Evolutionary conservation across 805 yeast genomes (phyloP).

Genomic region (Metschnikowia lochheadii): DNA sequence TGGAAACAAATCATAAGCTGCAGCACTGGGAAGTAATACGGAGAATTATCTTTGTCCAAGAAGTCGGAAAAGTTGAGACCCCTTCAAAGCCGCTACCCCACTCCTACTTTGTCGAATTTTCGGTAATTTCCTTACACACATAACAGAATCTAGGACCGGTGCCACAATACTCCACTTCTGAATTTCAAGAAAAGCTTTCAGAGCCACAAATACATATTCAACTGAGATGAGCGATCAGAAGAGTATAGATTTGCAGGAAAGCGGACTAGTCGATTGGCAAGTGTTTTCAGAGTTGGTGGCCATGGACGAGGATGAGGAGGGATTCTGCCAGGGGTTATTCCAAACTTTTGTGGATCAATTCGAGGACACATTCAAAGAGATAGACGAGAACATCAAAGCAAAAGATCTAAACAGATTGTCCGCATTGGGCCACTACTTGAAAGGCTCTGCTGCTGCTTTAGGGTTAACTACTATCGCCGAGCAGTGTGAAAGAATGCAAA

Average conservation of each 20-base stretch:
- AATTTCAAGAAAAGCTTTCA: background rate
- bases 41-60: background rate
- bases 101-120: background rate
- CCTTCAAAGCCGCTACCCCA: background rate
- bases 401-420: constrained; percentile 58
- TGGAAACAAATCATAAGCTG: background rate
- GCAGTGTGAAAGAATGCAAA: constrained; percentile 91
- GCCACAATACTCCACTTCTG: background rate
- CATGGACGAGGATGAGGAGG: constrained; percentile 97
- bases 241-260: constrained; percentile 33
- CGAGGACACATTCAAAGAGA: constrained; percentile 66
- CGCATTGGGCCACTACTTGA: constrained; percentile 83
- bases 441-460: constrained; percentile 92
- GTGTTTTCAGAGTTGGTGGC: constrained; percentile 83
- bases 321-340: constrained; percentile 74
- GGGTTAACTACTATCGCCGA: constrained; percentile 79
- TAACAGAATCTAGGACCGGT: background rate
- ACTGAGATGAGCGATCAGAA: constrained; percentile 11
- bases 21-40: background rate
- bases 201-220: background rate
- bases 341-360: constrained; percentile 90
- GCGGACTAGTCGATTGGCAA: constrained; percentile 81
- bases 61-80: background rate
- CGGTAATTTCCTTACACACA: constrained; percentile 1
- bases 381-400: constrained; percentile 51